Evolutionary conservation across 257 asterid genomes (phyloP).

Genomic region (Solanum piurae): DNA sequence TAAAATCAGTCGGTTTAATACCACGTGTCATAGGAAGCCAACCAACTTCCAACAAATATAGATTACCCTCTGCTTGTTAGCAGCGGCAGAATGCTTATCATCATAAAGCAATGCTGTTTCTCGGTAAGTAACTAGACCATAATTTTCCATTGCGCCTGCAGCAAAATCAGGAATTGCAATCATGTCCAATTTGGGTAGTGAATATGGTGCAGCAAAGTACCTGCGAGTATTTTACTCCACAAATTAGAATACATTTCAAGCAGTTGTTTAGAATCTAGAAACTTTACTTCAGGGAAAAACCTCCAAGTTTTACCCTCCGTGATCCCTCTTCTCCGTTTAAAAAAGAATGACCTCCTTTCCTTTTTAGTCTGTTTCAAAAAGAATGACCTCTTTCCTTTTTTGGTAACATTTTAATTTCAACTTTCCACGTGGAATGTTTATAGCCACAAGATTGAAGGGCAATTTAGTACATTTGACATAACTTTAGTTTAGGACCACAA

Average conservation of each 20-base stretch:
- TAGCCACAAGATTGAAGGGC: too few species aligned
- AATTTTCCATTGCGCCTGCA: conserved; percentile 98
- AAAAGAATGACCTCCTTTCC: too few species aligned
- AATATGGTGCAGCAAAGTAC: conserved; percentile 83
- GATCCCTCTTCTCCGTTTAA: neutral
- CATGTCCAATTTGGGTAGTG: conserved; percentile 94
- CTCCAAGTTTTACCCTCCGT: neutral
- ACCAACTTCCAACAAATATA: conserved; percentile 7
- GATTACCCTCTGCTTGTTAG: conserved; percentile 88
- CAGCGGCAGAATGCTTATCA: conserved; percentile 95
- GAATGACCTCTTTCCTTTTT: too few species aligned
- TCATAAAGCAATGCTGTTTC: conserved; percentile 90
- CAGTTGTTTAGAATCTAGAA: neutral
- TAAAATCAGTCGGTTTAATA: neutral
- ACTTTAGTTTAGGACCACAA: too few species aligned
- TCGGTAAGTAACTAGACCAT: conserved; percentile 89
- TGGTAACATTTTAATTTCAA: too few species aligned
- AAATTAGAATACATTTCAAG: neutral
- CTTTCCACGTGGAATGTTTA: too few species aligned
- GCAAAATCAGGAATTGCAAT: conserved; percentile 98
- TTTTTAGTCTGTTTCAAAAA: too few species aligned
- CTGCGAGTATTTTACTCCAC: conserved; percentile 17
- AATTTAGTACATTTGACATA: too few species aligned
- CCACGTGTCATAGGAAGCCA: neutral
- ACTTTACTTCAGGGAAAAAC: neutral